phyloP scores from a whole-genome alignment of 2,329 filamentous ascomycete species.

The Cryphonectria naterciae region DNA sequence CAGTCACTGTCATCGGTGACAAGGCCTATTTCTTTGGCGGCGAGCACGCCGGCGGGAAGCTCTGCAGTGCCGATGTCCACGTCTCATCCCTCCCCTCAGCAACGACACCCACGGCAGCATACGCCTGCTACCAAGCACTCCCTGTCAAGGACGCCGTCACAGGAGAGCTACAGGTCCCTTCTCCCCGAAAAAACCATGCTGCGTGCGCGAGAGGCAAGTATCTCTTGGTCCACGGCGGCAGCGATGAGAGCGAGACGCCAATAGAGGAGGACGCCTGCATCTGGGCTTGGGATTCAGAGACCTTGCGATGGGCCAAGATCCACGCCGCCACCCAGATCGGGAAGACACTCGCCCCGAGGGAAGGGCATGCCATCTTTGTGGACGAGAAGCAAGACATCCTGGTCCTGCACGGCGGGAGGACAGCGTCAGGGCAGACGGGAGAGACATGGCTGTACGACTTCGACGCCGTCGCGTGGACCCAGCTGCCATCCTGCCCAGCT shows the following conservation, averaged over 20 bases:
- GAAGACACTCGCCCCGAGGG: constrained; percentile 37
- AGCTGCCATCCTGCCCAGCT: constrained; percentile 49
- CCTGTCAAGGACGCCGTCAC: constrained; percentile 35
- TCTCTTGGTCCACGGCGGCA: constrained; percentile 44
- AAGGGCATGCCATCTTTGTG: constrained; percentile 42
- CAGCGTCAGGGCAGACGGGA: constrained; percentile 35
- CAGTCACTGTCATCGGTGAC: constrained; percentile 55
- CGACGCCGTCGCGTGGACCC: constrained; percentile 51
- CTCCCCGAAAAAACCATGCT: constrained; percentile 41
- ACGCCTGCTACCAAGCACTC: constrained; percentile 41
- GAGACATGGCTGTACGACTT: constrained; percentile 59
- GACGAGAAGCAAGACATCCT: constrained; percentile 52
- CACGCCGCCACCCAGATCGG: constrained; percentile 39
- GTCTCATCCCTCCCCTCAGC: constrained; percentile 53
- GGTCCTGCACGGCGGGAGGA: constrained; percentile 53
- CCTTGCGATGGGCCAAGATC: constrained; percentile 41
- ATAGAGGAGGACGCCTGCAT: constrained; percentile 40
- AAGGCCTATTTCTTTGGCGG: constrained; percentile 62
- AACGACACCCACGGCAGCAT: constrained; percentile 40
- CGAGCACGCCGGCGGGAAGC: constrained; percentile 40
- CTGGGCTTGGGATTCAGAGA: constrained; percentile 45
- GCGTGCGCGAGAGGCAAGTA: constrained; percentile 40
- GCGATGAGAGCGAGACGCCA: constrained; percentile 36
- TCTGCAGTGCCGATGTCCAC: constrained; percentile 56
- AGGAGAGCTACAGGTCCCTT: constrained; percentile 37